A percentile compares a stretch with the other conserved stretches of the same genome.
phyloP scores from a whole-genome alignment of 1,139 yeast species.

The Wickerhamomyces sp. region DNA sequence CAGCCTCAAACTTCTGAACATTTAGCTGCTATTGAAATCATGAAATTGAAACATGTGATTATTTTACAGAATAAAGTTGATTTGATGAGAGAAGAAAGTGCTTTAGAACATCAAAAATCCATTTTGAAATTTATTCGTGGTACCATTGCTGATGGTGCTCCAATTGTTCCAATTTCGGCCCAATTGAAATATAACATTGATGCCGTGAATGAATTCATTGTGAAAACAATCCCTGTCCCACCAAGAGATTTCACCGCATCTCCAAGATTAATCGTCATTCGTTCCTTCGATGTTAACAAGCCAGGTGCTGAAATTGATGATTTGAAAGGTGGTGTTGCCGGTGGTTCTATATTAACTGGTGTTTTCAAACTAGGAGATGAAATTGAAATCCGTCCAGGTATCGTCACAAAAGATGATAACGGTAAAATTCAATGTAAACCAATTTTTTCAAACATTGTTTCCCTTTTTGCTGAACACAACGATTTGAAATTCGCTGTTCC shows the following conservation, averaged over 20 bases:
- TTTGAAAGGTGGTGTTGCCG: conserved; percentile 99
- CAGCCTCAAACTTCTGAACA: conserved; percentile 99
- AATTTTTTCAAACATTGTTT: conserved; percentile 87
- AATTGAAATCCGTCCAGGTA: conserved; percentile 98
- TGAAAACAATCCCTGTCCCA: conserved; percentile 94
- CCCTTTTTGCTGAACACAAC: conserved; percentile 95
- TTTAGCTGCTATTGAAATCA: conserved; percentile 98
- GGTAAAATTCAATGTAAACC: conserved; percentile 96
- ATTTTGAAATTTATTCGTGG: conserved; percentile 92
- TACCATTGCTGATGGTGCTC: conserved; percentile 98
- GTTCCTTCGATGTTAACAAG: conserved; percentile 97
- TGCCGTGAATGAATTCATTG: conserved; percentile 96
- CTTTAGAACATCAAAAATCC: conserved; percentile 91
- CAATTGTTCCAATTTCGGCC: conserved; percentile 97
- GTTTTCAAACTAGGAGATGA: conserved; percentile 97
- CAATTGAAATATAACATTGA: conserved; percentile 98
- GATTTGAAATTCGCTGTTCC: conserved; percentile 99
- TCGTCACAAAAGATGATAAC: conserved; percentile 90
- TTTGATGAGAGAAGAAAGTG: conserved; percentile 96
- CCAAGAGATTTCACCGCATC: conserved; percentile 90
- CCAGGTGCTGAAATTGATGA: conserved; percentile 98
- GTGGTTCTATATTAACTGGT: conserved; percentile 97
- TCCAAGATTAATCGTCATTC: conserved; percentile 93
- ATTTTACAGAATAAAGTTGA: conserved; percentile 98
- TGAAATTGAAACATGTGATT: conserved; percentile 96